A percentile compares a stretch with the other conserved stretches of the same genome.
phyloP scores from a whole-genome alignment of 2,329 filamentous ascomycete genomes.

The Trichoderma sp. region DNA sequence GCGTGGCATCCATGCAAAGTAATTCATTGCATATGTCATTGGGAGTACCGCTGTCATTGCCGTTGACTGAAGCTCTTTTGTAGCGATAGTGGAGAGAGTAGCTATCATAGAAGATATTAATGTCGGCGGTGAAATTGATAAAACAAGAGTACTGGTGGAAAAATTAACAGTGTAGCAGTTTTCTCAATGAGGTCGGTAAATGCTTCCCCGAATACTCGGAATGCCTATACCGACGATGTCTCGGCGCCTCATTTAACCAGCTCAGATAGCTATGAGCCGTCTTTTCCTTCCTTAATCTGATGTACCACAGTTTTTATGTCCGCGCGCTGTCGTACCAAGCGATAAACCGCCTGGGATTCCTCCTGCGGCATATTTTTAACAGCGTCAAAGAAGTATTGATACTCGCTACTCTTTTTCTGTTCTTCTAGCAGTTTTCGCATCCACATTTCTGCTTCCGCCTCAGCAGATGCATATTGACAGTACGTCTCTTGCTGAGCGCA shows the following conservation, averaged over 20 bases:
- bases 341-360: constrained; percentile 3
- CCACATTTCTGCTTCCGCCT: not conserved
- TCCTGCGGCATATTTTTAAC: not conserved
- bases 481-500: not conserved
- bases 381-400: constrained; percentile 7
- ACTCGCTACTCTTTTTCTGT: not conserved
- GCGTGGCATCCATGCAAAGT: not conserved
- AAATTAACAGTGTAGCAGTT: not conserved
- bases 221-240: not conserved
- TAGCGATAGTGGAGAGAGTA: not conserved
- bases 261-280: constrained; percentile 36
- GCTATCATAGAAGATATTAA: not conserved
- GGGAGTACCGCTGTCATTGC: not conserved
- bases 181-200: not conserved
- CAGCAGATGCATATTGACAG: constrained; percentile 14
- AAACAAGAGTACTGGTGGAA: not conserved
- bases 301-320: constrained; percentile 39
- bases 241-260: constrained; percentile 40
- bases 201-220: not conserved
- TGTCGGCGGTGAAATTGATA: not conserved
- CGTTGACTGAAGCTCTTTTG: not conserved
- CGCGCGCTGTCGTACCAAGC: constrained; percentile 14
- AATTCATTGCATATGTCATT: not conserved
- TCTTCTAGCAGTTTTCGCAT: constrained; percentile 16
- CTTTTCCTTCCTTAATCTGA: constrained; percentile 43